Evolutionary conservation across 345 rosid genomes (phyloP), one percentile per base, ranked within the genome.

Genomic region (Reutealis trisperma): DNA sequence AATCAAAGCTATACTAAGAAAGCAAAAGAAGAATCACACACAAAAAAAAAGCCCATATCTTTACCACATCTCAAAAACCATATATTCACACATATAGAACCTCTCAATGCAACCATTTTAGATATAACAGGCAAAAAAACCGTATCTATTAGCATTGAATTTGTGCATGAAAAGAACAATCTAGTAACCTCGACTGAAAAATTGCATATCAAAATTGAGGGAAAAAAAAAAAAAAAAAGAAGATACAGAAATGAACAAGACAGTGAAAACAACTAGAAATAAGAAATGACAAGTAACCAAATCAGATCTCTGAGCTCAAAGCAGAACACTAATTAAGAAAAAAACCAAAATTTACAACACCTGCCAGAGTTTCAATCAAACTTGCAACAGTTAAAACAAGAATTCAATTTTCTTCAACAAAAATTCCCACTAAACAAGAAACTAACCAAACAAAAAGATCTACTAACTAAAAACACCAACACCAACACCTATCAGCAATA

Each of bases 391-490:
- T 64, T 64, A 52, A 63, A 74, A 37, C 21, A 49, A 34, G 25
- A 44, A 76, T 76, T n/a, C 41, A 66, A 75, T 73, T 61, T 34
- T 66, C 25, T 47, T 15, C 14, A 47, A 47, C 6, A 9, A 27
- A 73, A 14, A 44, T 45, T 47, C 59, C n/a, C 59, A 15, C 19
- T 15, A 15, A 15, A 52, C 9, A 30, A 70, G 41, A 18, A 25
- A 34, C 67, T 63, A 72, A 44, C 54, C 5, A 58, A 59, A 72
- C 21, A 74, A 74, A n/a, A n/a, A 51, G 60, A 74, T 74, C 77
- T 62, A 19, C 60, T 32, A 8, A 47, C 13, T 44, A 27, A 37
- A 63, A 49, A 45, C 27, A 44, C 61, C 44, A n/a, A n/a, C n/a
- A n/a, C n/a, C n/a, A 58, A 24, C 55, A 49, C 25, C 15, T 15